Conservation (phyloP, 129 eudicot species). For the Cynara cardunculus region DNA sequence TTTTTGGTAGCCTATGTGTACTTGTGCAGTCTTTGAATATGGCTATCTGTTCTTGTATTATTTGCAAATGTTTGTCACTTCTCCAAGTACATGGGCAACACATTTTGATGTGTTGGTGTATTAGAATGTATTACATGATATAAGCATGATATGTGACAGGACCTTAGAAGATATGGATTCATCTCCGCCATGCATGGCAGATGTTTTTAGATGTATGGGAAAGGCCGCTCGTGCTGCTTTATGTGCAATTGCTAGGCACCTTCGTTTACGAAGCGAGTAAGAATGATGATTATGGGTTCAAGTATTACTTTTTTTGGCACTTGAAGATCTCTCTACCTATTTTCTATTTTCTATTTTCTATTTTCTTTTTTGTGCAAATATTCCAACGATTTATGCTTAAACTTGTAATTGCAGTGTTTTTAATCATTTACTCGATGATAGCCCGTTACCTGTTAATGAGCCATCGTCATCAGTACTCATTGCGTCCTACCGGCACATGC, state of each 20-base stretch:
- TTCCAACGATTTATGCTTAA: slow-evolving; percentile 17
- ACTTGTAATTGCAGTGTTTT: slow-evolving; percentile 58
- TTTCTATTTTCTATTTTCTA: not conserved
- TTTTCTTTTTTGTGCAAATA: not conserved
- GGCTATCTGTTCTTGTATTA: not conserved
- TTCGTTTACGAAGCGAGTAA: slow-evolving; percentile 95
- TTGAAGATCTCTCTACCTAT: not conserved
- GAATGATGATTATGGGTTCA: slow-evolving; percentile 17
- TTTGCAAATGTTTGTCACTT: not conserved
- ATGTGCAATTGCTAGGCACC: slow-evolving; percentile 89
- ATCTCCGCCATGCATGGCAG: slow-evolving; percentile 95
- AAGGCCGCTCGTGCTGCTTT: slow-evolving; percentile 89
- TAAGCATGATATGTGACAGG: slow-evolving; percentile 44
- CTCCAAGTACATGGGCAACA: not conserved
- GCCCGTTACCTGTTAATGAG: slow-evolving; percentile 81
- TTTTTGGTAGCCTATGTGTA: not conserved
- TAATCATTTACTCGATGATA: slow-evolving; percentile 86
- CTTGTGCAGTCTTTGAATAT: not conserved
- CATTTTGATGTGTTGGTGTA: not conserved
- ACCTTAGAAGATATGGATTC: slow-evolving; percentile 83
- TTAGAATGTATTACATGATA: not conserved
- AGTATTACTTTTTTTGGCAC: not conserved
- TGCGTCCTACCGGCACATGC: slow-evolving; percentile 52
- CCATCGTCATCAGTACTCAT: slow-evolving; percentile 89
- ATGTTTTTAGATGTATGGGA: slow-evolving; percentile 91